Base-by-base conservation (phyloP, 1,139 yeast species). In the Candida albicans region DNA sequence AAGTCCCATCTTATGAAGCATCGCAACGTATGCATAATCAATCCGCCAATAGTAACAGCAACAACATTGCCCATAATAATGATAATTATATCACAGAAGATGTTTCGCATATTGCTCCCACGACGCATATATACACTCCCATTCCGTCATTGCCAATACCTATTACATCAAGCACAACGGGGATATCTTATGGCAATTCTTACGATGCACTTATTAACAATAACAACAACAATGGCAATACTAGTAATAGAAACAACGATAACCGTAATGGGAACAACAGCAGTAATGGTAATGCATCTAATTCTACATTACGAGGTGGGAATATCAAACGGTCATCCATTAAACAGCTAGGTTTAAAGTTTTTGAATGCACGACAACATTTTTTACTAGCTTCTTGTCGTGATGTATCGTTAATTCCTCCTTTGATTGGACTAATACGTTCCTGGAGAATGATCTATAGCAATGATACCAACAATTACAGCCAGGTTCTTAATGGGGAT, bases 301-400 rank as follows among this genome's bases (percentile, higher is more conserved):
- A 36, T 22, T 18, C 40, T 13, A 22, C 41, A 25, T 28, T 42
- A 13, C 24, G 44, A 29, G 24, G 41, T 15, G 39, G 36, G 22
- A 33, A 28, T 30, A 40, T 32, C 37, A 51, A 48, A 45, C 42
- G 41, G 31, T 37, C 46, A 13, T 43, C 51, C 2, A 43, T 84
- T 39, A 84, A 84, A 56, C 69, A 70, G 35, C 62, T 84, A 35
- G 91, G 91, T 0, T 67, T 84, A 43, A 80, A 79, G 53, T 77
- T 85, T 47, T 69, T 88, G 46, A 84, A 84, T 52, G 88, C 95
- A 1, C 73, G 82, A 48, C 91, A 87, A 54, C 95, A 87, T 58
- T 77, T 87, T 52, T 75, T 87, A 8, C 72, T 90, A 49, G 87
- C 93, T 0, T 65, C 79, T 24, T 82, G 89, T 54, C 69, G 95